Conservation (phyloP, 305 asterid genomes). For the Galium porrigens region DNA sequence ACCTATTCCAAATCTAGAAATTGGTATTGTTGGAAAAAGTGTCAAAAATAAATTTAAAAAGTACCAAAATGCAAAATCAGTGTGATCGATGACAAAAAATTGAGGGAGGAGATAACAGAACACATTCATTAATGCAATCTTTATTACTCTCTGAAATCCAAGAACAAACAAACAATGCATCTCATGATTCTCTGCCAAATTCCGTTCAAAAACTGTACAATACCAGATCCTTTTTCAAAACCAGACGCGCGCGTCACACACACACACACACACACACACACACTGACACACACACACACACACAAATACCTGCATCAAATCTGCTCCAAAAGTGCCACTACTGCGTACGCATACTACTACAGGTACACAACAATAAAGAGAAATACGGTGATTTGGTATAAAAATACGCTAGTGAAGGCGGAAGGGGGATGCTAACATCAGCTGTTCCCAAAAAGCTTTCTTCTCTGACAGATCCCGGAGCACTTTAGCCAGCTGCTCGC, state of each 20-base stretch:
- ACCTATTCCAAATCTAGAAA: too few relatives aligned
- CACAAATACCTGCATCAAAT: not conserved
- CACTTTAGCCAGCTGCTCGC: slow-evolving; percentile 17
- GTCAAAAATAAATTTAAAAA: too few relatives aligned
- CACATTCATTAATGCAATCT: too few relatives aligned
- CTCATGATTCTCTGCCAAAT: not conserved
- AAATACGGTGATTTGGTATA: not conserved
- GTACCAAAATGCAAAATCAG: too few relatives aligned
- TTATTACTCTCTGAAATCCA: not conserved
- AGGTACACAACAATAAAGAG: not conserved
- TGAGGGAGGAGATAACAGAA: too few relatives aligned
- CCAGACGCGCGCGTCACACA: too few relatives aligned
- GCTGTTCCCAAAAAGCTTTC: slow-evolving; percentile 20
- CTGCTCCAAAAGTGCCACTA: not conserved
- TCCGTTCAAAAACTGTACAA: not conserved
- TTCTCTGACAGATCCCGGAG: slow-evolving; percentile 31
- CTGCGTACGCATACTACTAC: not conserved
- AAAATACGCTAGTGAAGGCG: not conserved
- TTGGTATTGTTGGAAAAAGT: too few relatives aligned
- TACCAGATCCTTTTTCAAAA: not conserved
- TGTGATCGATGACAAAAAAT: too few relatives aligned
- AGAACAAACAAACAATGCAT: not conserved
- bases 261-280: too few relatives aligned
- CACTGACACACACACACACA: too few relatives aligned
- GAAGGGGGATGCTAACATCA: slow-evolving; percentile 16